Evolutionary conservation across 805 yeast species (phyloP).

Genomic region (Hermanozyma aechmeae): DNA sequence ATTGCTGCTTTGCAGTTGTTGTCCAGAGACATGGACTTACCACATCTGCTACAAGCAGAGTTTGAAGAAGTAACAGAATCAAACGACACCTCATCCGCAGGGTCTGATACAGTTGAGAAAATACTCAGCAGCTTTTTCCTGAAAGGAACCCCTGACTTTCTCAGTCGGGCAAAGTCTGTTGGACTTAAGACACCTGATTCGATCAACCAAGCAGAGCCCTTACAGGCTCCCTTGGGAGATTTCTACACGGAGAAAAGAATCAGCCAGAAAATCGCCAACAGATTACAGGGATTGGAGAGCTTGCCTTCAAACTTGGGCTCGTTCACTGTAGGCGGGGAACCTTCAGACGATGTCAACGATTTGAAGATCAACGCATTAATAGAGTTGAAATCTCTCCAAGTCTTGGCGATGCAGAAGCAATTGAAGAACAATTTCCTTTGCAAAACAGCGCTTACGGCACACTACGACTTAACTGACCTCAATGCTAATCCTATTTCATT

Average conservation of each 20-base stretch:
- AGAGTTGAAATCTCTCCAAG: slow-evolving; percentile 59
- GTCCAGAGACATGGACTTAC: slow-evolving; percentile 58
- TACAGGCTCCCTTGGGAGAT: slow-evolving; percentile 39
- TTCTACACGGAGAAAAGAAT: slow-evolving; percentile 44
- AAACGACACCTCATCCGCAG: too few relatives aligned
- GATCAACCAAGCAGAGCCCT: slow-evolving; percentile 15
- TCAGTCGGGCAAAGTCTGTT: slow-evolving; percentile 27
- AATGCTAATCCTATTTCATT: slow-evolving; percentile 46
- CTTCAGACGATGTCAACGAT: slow-evolving; percentile 37
- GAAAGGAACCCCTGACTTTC: slow-evolving; percentile 2
- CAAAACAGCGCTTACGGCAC: slow-evolving; percentile 45
- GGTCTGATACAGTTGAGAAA: slow-evolving; percentile 3
- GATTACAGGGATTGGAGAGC: slow-evolving; percentile 53
- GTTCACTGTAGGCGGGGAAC: slow-evolving; percentile 15
- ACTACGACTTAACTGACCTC: slow-evolving; percentile 42
- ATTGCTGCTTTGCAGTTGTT: slow-evolving; percentile 54
- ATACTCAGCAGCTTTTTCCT: slow-evolving; percentile 6
- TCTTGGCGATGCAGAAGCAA: slow-evolving; percentile 62
- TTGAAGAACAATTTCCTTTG: slow-evolving; percentile 53
- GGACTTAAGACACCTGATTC: slow-evolving; percentile 26
- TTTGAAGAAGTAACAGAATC: slow-evolving; percentile 12
- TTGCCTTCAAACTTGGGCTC: slow-evolving; percentile 68
- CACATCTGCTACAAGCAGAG: slow-evolving; percentile 37
- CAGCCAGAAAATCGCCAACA: slow-evolving; percentile 42
- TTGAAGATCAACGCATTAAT: slow-evolving; percentile 58